These are phyloP conservation scores for Chlamydomonas eustigma DNA, from an alignment of 139 green algal genomes.

Conservation along the genomic window DNA sequence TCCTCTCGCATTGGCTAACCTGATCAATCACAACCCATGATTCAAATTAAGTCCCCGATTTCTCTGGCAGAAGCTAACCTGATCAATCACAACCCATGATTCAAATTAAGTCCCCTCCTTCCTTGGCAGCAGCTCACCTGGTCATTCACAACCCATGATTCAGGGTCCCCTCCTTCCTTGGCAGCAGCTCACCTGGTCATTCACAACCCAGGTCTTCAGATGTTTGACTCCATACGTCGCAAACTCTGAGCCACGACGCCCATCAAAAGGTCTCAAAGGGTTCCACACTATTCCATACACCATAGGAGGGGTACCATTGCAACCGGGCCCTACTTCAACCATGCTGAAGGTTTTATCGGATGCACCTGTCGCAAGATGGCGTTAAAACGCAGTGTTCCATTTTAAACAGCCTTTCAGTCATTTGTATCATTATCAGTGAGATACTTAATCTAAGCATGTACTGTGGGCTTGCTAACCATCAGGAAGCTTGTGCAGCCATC, in stretches of 20 bases:
- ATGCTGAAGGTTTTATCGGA: slow-evolving; percentile 9
- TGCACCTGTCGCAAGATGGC: background rate
- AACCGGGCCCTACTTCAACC: background rate
- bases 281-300: slow-evolving; percentile 52
- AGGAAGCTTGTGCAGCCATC: background rate
- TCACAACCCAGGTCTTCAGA: slow-evolving; percentile 52
- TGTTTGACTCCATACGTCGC: slow-evolving; percentile 62
- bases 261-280: slow-evolving; percentile 27
- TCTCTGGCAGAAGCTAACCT: no score
- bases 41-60: no score
- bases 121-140: no score
- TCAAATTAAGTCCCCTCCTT: background rate
- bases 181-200: slow-evolving; percentile 26
- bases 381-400: no score
- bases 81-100: background rate
- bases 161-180: background rate
- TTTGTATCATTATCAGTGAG: no score
- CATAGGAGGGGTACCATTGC: slow-evolving; percentile 40
- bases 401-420: no score
- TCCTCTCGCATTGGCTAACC: no score
- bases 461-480: no score
- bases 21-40: background rate
- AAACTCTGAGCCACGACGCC: slow-evolving; percentile 48
- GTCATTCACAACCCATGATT: background rate
- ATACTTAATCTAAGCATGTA: no score